Conservation (phyloP, 495 filamentous ascomycete genomes). For the Monascus purpureus region DNA sequence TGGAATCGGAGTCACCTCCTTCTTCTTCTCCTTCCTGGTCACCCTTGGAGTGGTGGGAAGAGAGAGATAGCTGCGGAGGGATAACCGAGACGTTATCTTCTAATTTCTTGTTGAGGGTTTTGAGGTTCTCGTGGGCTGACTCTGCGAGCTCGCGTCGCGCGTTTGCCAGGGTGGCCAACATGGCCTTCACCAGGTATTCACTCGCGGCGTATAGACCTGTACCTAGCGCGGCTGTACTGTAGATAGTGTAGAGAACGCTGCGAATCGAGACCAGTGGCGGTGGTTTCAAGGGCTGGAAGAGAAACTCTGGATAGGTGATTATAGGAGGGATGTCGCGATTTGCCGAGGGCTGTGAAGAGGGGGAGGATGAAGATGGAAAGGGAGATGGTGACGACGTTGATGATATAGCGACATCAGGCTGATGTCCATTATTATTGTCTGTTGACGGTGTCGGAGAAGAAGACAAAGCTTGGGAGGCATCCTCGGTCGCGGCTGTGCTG, state of each 20-base stretch:
- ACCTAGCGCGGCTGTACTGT: slow-evolving; percentile 56
- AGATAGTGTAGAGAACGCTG: slow-evolving; percentile 63
- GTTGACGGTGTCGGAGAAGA: slow-evolving; percentile 7
- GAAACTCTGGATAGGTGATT: slow-evolving; percentile 94
- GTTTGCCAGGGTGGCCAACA: slow-evolving; percentile 58
- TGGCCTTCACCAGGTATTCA: slow-evolving; percentile 69
- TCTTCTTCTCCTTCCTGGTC: slow-evolving; percentile 32
- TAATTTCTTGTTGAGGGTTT: slow-evolving; percentile 60
- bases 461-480: slow-evolving; percentile 4
- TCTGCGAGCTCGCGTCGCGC: slow-evolving; percentile 71
- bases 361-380: slow-evolving; percentile 6
- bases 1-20: slow-evolving; percentile 22
- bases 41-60: slow-evolving; percentile 4
- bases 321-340: slow-evolving; percentile 59
- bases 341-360: slow-evolving; percentile 4
- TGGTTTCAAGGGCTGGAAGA: slow-evolving; percentile 48
- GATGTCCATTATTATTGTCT: background rate
- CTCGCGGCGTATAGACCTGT: slow-evolving; percentile 66
- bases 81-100: slow-evolving; percentile 51
- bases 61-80: slow-evolving; percentile 28
- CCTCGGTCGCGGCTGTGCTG: slow-evolving; percentile 8
- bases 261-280: slow-evolving; percentile 66
- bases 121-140: slow-evolving; percentile 49
- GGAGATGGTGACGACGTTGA: slow-evolving; percentile 1
- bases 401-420: background rate